Percentiles rank a stretch among this genome's conserved stretches.
Evolutionary conservation across 2,329 filamentous ascomycete genomes (phyloP).

Genomic region (Ascochyta rabiei): DNA sequence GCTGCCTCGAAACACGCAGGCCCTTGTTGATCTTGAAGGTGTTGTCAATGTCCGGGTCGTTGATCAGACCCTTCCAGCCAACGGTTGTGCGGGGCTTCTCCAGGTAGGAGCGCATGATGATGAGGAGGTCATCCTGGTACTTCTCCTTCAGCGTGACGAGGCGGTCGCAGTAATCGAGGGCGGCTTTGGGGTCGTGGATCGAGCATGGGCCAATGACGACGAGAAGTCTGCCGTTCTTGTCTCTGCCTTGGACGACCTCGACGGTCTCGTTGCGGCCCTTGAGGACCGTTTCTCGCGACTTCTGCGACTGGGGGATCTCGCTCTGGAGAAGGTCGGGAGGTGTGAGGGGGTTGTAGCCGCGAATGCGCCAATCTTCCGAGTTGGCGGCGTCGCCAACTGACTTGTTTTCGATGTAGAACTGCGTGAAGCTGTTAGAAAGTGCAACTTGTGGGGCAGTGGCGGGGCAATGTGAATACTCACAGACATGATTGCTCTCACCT

Average conservation of each 20-base stretch:
- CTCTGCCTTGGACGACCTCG: slow-evolving; percentile 65
- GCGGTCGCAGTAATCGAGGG: slow-evolving; percentile 89
- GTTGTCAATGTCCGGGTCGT: slow-evolving; percentile 97
- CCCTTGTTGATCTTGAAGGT: slow-evolving; percentile 99
- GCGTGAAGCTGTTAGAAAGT: slow-evolving; percentile 22
- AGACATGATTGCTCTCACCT: slow-evolving; percentile 30
- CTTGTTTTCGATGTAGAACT: slow-evolving; percentile 60
- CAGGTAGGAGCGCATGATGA: slow-evolving; percentile 97
- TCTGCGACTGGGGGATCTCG: slow-evolving; percentile 71
- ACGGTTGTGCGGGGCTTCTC: slow-evolving; percentile 98
- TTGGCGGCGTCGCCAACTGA: slow-evolving; percentile 56
- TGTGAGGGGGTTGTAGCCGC: slow-evolving; percentile 91
- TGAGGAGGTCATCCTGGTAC: slow-evolving; percentile 85
- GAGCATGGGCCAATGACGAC: slow-evolving; percentile 95
- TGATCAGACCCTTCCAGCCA: slow-evolving; percentile 98
- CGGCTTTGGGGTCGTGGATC: slow-evolving; percentile 91
- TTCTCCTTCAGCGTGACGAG: slow-evolving; percentile 83
- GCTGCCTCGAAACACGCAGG: slow-evolving; percentile 79
- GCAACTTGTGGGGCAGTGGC: slow-evolving; percentile 16
- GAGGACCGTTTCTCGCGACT: slow-evolving; percentile 62
- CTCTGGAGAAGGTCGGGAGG: slow-evolving; percentile 93
- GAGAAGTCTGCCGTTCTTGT: slow-evolving; percentile 64
- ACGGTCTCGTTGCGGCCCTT: slow-evolving; percentile 65
- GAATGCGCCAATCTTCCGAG: slow-evolving; percentile 62
- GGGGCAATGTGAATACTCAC: slow-evolving; percentile 21